Evolutionary conservation across 139 green algal species (phyloP).

Genomic region (Coccomyxa sp.): DNA sequence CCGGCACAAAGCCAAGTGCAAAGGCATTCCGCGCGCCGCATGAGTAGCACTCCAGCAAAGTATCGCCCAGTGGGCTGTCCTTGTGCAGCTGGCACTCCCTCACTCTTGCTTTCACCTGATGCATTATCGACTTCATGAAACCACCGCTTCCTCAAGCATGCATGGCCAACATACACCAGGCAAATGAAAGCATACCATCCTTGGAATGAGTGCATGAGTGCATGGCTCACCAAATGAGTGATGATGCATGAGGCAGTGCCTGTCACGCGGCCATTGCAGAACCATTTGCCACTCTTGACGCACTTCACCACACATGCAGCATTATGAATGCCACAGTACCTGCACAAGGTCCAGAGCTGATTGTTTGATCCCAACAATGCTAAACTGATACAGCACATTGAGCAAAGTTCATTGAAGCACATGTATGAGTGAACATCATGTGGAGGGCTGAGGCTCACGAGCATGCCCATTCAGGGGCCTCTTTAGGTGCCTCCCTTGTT

Average conservation of each 20-base stretch:
- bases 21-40: conserved; percentile 91
- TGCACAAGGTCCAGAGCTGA: conserved; percentile 14
- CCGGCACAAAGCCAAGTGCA: conserved; percentile 91
- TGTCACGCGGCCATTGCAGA: conserved; percentile 86
- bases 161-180: background rate
- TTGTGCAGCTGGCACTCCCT: conserved; percentile 90
- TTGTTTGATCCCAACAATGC: background rate
- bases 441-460: background rate
- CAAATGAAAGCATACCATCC: background rate
- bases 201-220: background rate
- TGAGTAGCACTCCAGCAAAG: conserved; percentile 95
- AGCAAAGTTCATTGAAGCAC: background rate
- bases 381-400: no score
- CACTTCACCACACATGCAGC: conserved; percentile 89
- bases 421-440: background rate
- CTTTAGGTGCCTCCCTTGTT: background rate
- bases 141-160: background rate
- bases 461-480: conserved; percentile 19
- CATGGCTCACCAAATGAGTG: conserved; percentile 64
- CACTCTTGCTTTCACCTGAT: conserved; percentile 58
- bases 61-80: conserved; percentile 88
- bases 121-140: background rate
- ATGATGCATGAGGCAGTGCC: conserved; percentile 82
- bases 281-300: conserved; percentile 85
- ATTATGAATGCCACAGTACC: conserved; percentile 93